Conservation (phyloP, 306 rosid species). For the Cyclanthera cordifolia region DNA sequence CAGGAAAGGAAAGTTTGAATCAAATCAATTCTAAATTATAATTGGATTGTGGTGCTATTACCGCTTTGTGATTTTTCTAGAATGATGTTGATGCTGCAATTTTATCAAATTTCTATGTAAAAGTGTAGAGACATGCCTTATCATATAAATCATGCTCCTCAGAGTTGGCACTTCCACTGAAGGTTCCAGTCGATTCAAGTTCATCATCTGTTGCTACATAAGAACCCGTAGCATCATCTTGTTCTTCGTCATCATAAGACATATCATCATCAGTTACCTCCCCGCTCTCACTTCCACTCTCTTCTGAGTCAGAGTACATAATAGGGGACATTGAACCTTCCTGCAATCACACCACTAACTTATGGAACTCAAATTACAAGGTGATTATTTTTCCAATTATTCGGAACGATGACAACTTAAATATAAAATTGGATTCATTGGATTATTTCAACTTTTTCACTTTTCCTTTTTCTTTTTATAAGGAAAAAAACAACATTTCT, state of each 20-base stretch:
- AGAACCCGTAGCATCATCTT: constrained; percentile 44
- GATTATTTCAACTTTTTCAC: neutral
- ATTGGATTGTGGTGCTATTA: neutral
- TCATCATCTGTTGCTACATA: constrained; percentile 46
- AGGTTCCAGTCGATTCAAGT: constrained; percentile 34
- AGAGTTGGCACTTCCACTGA: constrained; percentile 41
- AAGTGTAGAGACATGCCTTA: constrained; percentile 38
- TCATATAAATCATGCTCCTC: constrained; percentile 19
- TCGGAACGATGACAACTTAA: neutral
- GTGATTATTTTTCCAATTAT: constrained; percentile 3
- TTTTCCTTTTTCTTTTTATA: neutral
- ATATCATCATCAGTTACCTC: constrained; percentile 65
- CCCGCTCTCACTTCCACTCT: constrained; percentile 63
- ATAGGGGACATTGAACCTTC: constrained; percentile 63
- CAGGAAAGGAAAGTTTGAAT: neutral
- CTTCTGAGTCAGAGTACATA: constrained; percentile 64
- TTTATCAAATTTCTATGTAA: constrained; percentile 3
- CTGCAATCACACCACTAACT: constrained; percentile 42
- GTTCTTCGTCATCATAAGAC: constrained; percentile 64
- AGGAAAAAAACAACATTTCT: neutral
- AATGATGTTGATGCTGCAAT: constrained; percentile 4
- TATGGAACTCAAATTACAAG: constrained; percentile 22
- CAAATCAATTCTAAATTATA: neutral
- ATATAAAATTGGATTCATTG: neutral
- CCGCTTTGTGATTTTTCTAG: neutral